These are phyloP conservation scores for Clarireedia homoeocarpa DNA, from an alignment of 2,329 filamentous ascomycete genomes.

Conservation along the genomic window DNA sequence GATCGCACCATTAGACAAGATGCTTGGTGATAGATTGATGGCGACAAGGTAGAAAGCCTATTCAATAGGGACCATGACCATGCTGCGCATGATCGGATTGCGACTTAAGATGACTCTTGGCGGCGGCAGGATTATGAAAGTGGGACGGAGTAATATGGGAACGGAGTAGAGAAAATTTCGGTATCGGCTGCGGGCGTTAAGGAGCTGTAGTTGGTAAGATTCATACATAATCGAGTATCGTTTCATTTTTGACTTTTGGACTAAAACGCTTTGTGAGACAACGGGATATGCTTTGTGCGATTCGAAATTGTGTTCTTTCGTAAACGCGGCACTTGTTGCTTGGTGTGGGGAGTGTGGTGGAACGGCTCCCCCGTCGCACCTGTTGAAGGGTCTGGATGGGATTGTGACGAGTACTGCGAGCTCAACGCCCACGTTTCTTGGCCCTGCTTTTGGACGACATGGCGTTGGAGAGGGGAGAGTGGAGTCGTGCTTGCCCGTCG, in stretches of 20 bases:
- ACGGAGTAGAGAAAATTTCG: background rate
- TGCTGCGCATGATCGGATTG: background rate
- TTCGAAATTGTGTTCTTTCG: too few relatives aligned
- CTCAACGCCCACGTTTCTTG: too few relatives aligned
- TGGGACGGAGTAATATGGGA: background rate
- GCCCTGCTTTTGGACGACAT: too few relatives aligned
- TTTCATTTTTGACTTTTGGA: background rate
- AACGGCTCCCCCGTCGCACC: too few relatives aligned
- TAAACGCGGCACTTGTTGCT: too few relatives aligned
- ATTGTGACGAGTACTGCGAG: too few relatives aligned
- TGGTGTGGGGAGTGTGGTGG: too few relatives aligned
- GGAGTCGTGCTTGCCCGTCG: too few relatives aligned
- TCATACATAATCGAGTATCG: background rate
- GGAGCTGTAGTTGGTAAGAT: background rate
- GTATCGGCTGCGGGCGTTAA: background rate
- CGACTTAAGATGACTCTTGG: background rate
- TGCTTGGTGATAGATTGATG: constrained; percentile 1
- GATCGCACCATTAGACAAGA: constrained; percentile 7
- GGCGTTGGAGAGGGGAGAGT: too few relatives aligned
- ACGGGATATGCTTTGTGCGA: too few relatives aligned
- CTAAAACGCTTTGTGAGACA: too few relatives aligned
- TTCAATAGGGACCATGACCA: background rate
- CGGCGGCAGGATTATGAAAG: background rate
- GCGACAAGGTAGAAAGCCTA: constrained; percentile 1
- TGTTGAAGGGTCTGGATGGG: too few relatives aligned